phyloP scores from a whole-genome alignment of 2,329 filamentous ascomycete species.

The Thelonectria blattea region DNA sequence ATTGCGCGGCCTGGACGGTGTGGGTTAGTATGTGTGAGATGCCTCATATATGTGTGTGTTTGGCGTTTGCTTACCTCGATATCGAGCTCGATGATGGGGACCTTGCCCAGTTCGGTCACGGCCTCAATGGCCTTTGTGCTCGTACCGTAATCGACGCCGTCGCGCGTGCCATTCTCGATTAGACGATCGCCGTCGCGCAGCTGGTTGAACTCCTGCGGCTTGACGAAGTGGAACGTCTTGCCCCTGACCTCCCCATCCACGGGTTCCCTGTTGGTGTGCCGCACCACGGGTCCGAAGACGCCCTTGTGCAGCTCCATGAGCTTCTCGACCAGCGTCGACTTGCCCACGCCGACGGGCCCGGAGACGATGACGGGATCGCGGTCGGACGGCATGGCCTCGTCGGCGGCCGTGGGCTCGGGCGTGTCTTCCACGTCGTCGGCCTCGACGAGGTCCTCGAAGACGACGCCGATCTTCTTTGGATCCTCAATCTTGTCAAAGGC shows the following conservation, averaged over 20 bases:
- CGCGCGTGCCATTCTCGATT: constrained; percentile 59
- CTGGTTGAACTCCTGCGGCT: constrained; percentile 59
- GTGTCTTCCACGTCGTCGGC: constrained; percentile 45
- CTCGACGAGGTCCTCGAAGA: constrained; percentile 60
- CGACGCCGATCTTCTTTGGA: constrained; percentile 69
- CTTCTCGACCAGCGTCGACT: constrained; percentile 66
- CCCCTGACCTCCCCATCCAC: constrained; percentile 58
- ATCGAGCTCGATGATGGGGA: constrained; percentile 63
- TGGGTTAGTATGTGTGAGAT: neutral
- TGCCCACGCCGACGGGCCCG: constrained; percentile 67
- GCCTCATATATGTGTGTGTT: too few species aligned
- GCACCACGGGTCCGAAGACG: constrained; percentile 65
- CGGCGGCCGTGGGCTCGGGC: constrained; percentile 41
- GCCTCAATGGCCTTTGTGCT: constrained; percentile 59
- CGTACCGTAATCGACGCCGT: constrained; percentile 61
- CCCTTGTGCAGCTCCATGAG: constrained; percentile 69
- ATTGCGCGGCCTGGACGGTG: constrained; percentile 55
- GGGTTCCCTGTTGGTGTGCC: constrained; percentile 60
- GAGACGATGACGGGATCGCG: constrained; percentile 68
- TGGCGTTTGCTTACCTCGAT: constrained; percentile 52
- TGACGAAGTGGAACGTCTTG: constrained; percentile 62
- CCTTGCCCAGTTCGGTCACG: constrained; percentile 60
- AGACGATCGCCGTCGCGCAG: constrained; percentile 66
- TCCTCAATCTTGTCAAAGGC: constrained; percentile 89
- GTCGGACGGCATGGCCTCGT: constrained; percentile 53